A percentile compares a stretch with the other conserved stretches of the same genome.
Evolutionary conservation across 176 grass and related monocot genomes (phyloP).

Genomic region (Ensete ventricosum): DNA sequence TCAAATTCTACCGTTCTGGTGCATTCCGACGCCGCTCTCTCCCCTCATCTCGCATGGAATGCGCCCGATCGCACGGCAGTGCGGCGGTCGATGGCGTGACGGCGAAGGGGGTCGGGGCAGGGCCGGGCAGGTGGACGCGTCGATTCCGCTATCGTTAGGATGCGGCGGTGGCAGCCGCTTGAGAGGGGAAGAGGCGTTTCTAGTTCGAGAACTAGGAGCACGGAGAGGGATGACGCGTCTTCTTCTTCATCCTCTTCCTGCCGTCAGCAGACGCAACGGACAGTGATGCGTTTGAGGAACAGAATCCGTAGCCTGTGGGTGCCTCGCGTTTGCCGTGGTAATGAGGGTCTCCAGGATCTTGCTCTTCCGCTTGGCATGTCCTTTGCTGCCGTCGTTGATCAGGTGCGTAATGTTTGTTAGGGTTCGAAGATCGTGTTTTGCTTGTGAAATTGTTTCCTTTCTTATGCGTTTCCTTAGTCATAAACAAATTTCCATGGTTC

Average conservation of each 20-base stretch:
- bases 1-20: too few relatives aligned
- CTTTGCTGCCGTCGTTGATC: slow-evolving; percentile 58
- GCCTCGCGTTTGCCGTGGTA: not conserved
- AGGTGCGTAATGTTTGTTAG: slow-evolving; percentile 30
- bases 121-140: not conserved
- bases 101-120: not conserved
- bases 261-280: not conserved
- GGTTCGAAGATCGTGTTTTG: not conserved
- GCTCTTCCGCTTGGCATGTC: slow-evolving; percentile 87
- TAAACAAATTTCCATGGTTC: too few relatives aligned
- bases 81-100: not conserved
- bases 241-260: not conserved
- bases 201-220: not conserved
- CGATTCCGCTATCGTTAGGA: not conserved
- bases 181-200: not conserved
- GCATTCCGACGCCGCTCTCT: not conserved
- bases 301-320: not conserved
- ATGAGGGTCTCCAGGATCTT: slow-evolving; percentile 33
- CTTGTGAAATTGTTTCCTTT: too few relatives aligned
- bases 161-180: not conserved
- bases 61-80: not conserved
- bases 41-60: too few relatives aligned
- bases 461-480: too few relatives aligned
- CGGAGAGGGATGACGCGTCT: not conserved
- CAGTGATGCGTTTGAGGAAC: slow-evolving; percentile 23